Conservation (phyloP, 225 moss, liverwort and hornwort species). For the Marchantia polymorpha region DNA sequence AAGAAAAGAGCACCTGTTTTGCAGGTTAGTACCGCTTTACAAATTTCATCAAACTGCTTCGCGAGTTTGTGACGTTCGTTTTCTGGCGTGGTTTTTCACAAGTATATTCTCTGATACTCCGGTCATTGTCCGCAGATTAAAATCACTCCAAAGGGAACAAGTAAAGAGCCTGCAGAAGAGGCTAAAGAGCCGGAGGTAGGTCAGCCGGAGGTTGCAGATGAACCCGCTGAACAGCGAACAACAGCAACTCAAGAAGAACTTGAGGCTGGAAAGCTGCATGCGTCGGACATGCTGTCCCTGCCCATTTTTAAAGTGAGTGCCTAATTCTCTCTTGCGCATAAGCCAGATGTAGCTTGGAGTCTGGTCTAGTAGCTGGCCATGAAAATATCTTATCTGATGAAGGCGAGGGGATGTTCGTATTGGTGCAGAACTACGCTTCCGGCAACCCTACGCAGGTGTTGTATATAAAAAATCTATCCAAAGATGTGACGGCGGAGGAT, state of each 20-base stretch:
- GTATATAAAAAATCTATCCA: constrained; percentile 91
- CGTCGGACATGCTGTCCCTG: constrained; percentile 70
- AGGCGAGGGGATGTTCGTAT: background rate
- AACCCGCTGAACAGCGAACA: constrained; percentile 33
- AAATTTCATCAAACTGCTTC: background rate
- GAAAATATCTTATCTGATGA: background rate
- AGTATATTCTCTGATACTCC: background rate
- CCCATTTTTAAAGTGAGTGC: constrained; percentile 65
- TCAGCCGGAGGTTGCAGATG: constrained; percentile 44
- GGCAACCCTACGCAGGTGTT: constrained; percentile 76
- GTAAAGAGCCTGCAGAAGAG: constrained; percentile 44
- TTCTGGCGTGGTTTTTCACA: background rate
- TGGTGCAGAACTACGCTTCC: constrained; percentile 71
- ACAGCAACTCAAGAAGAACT: constrained; percentile 69
- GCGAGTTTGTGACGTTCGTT: background rate
- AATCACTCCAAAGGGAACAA: constrained; percentile 61
- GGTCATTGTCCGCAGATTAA: constrained; percentile 53
- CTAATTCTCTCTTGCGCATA: background rate
- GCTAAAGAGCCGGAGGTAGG: constrained; percentile 32
- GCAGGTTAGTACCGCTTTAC: constrained; percentile 51
- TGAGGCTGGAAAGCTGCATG: constrained; percentile 70
- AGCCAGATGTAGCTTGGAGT: background rate
- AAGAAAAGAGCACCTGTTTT: constrained; percentile 90
- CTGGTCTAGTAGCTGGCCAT: background rate
- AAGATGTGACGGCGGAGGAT: constrained; percentile 76